Evolutionary conservation across 192 early-diverging fungal species (phyloP).

Genomic region (Coemansia sp.): DNA sequence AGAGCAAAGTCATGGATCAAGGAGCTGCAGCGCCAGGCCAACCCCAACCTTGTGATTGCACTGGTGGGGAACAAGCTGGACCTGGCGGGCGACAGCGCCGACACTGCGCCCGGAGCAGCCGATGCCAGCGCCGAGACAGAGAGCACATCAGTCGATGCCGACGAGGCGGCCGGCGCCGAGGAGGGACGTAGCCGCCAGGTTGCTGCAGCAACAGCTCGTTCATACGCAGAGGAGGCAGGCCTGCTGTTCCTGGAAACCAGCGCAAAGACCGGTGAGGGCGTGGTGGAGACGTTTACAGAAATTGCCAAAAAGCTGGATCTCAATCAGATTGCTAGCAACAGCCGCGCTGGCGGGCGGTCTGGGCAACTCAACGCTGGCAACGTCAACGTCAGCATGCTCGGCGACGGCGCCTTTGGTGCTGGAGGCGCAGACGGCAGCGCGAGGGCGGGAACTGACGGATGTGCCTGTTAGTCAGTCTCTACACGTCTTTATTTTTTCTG

Average conservation of each 20-base stretch:
- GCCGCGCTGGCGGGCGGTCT: slow-evolving; percentile 12
- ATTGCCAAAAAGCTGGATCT: slow-evolving; percentile 57
- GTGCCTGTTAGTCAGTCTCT: slow-evolving; percentile 32
- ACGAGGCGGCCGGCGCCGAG: slow-evolving; percentile 36
- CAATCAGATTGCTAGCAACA: slow-evolving; percentile 35
- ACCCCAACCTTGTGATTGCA: slow-evolving; percentile 93
- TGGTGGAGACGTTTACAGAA: slow-evolving; percentile 88
- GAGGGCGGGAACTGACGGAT: slow-evolving; percentile 13
- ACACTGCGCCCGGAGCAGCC: slow-evolving; percentile 1
- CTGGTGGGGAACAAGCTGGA: slow-evolving; percentile 97
- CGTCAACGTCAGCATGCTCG: slow-evolving; percentile 43
- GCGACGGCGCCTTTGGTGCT: slow-evolving; percentile 23
- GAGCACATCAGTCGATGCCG: slow-evolving; percentile 21
- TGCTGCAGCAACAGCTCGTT: slow-evolving; percentile 66
- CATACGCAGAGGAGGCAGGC: slow-evolving; percentile 74
- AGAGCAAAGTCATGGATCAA: slow-evolving; percentile 94
- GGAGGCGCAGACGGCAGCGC: slow-evolving; percentile 11
- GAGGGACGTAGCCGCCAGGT: slow-evolving; percentile 56
- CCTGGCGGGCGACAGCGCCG: slow-evolving; percentile 45
- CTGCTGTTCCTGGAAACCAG: slow-evolving; percentile 87
- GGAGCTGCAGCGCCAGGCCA: slow-evolving; percentile 93
- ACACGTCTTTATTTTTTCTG: slow-evolving; percentile 20
- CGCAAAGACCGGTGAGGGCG: slow-evolving; percentile 79
- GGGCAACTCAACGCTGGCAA: slow-evolving; percentile 48
- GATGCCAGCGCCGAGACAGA: neutral